phyloP scores from a whole-genome alignment of 352 stramenopile genomes.

The Phytophthora pistaciae region DNA sequence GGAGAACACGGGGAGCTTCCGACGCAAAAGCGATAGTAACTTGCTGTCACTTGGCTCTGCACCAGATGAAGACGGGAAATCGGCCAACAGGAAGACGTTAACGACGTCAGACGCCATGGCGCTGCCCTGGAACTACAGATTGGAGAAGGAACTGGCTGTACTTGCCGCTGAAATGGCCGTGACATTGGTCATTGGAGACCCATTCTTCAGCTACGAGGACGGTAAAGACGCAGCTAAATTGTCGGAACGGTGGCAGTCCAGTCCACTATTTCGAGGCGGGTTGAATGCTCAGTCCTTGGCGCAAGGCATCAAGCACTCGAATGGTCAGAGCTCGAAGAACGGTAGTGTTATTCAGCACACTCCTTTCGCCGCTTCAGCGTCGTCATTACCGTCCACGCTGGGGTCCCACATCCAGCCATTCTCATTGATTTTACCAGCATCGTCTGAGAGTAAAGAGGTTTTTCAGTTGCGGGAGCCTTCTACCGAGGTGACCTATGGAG shows the following conservation, averaged over 20 bases:
- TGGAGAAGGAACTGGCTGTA: constrained; percentile 75
- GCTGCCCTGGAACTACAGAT: constrained; percentile 61
- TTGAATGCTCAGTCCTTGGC: constrained; percentile 25
- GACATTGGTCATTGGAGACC: constrained; percentile 60
- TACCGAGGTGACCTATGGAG: constrained; percentile 29
- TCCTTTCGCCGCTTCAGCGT: constrained; percentile 24
- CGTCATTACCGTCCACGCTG: background rate
- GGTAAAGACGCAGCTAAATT: background rate
- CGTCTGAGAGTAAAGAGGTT: background rate
- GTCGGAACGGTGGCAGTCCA: constrained; percentile 34
- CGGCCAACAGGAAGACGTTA: background rate
- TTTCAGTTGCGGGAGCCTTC: constrained; percentile 1
- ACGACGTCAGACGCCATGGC: constrained; percentile 38
- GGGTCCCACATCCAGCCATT: constrained; percentile 29
- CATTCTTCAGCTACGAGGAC: constrained; percentile 27
- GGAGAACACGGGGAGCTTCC: constrained; percentile 19
- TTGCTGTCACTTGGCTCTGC: constrained; percentile 4
- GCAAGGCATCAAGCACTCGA: constrained; percentile 22
- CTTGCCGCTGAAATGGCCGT: constrained; percentile 62
- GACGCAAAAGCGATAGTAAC: constrained; percentile 25
- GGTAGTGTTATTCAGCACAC: constrained; percentile 40
- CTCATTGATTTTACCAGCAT: constrained; percentile 48
- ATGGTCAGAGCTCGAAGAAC: background rate
- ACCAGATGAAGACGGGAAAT: constrained; percentile 18
- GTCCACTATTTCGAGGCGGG: constrained; percentile 42